Evolutionary conservation across 1,284 basidiomycete genomes (phyloP).

Genomic region (Mycena sp.): DNA sequence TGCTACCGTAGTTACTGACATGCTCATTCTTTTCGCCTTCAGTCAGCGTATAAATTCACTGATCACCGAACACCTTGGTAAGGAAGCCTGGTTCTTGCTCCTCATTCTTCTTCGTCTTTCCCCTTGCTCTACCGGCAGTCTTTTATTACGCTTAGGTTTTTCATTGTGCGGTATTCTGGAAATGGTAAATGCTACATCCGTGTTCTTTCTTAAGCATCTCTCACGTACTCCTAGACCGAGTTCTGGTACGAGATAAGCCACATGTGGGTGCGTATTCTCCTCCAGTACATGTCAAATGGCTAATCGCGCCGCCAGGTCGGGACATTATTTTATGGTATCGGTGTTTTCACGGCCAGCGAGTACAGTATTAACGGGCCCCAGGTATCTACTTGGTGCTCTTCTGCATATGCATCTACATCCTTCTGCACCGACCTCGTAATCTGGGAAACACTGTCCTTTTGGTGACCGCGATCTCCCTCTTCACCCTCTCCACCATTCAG

Average conservation of each 20-base stretch:
- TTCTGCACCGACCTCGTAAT: slow-evolving; percentile 12
- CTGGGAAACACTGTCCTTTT: neutral
- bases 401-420: slow-evolving; percentile 25
- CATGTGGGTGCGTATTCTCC: slow-evolving; percentile 6
- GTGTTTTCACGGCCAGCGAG: too few species aligned
- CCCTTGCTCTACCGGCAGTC: neutral
- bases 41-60: neutral
- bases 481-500: slow-evolving; percentile 13
- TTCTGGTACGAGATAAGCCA: slow-evolving; percentile 5
- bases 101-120: neutral
- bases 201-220: neutral
- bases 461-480: slow-evolving; percentile 14
- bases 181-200: neutral
- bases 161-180: neutral
- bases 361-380: neutral
- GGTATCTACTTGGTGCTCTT: slow-evolving; percentile 26
- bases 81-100: slow-evolving; percentile 17
- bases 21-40: neutral
- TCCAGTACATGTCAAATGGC: too few species aligned
- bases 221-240: neutral
- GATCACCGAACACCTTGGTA: neutral
- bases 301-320: too few species aligned
- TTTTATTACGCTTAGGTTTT: neutral
- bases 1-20: neutral
- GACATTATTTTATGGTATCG: slow-evolving; percentile 21